These are phyloP conservation scores for Tricholoma saponaceum DNA, from an alignment of 768 basidiomycete genomes.

Conservation along the genomic window DNA sequence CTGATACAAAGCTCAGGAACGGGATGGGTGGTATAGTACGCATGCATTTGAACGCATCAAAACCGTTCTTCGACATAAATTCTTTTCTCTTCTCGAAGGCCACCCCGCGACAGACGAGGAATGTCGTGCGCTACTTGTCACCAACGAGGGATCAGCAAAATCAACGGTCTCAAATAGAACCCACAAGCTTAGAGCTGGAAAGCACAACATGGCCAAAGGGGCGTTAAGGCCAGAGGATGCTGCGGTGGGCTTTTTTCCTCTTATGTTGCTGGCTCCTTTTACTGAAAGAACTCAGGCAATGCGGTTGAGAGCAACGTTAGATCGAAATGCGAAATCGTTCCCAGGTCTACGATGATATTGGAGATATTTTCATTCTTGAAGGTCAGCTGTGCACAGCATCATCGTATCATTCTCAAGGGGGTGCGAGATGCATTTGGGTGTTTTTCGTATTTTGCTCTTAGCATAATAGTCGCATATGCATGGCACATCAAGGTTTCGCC, in stretches of 20 bases:
- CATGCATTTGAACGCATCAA: constrained; percentile 82
- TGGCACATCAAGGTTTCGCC: constrained; percentile 10
- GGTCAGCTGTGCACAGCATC: neutral
- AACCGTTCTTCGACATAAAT: constrained; percentile 79
- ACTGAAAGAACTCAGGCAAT: constrained; percentile 44
- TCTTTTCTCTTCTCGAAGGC: constrained; percentile 72
- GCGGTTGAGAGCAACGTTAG: constrained; percentile 62
- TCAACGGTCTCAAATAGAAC: constrained; percentile 35
- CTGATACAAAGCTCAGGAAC: constrained; percentile 44
- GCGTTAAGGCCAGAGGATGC: constrained; percentile 80
- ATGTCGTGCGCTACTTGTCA: constrained; percentile 58
- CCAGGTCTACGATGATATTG: constrained; percentile 22
- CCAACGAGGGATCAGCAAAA: constrained; percentile 36
- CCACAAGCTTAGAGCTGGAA: constrained; percentile 59
- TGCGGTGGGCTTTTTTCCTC: constrained; percentile 47
- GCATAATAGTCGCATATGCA: constrained; percentile 14
- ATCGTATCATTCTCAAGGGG: neutral
- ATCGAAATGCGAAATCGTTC: constrained; percentile 44
- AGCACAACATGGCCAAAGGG: constrained; percentile 89
- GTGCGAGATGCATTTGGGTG: constrained; percentile 1
- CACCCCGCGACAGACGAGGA: constrained; percentile 69
- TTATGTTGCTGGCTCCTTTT: neutral
- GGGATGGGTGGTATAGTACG: constrained; percentile 85
- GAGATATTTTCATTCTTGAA: neutral
- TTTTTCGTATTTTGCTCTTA: constrained; percentile 15